Evolutionary conservation across 2,329 filamentous ascomycete species (phyloP).

Genomic region (Anthostomella pinea): DNA sequence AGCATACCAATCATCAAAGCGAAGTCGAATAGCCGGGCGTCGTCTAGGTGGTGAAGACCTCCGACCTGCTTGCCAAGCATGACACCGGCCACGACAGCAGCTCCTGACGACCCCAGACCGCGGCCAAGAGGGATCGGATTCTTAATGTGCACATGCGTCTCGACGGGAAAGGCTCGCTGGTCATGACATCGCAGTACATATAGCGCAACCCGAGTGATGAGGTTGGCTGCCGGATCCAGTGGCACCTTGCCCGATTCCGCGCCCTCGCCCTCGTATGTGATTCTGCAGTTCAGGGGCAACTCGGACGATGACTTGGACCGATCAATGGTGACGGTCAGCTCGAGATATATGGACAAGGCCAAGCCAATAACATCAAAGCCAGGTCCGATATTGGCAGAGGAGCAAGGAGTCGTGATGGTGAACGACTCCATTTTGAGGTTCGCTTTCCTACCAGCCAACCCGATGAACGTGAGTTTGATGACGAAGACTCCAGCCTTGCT

Average conservation of each 20-base stretch:
- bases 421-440: slow-evolving; percentile 54
- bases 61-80: slow-evolving; percentile 88
- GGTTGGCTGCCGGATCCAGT: slow-evolving; percentile 80
- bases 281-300: slow-evolving; percentile 75
- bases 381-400: slow-evolving; percentile 94
- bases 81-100: slow-evolving; percentile 94
- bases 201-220: slow-evolving; percentile 89
- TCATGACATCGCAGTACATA: slow-evolving; percentile 94
- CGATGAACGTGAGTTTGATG: neutral
- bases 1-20: slow-evolving; percentile 85
- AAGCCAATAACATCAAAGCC: slow-evolving; percentile 98
- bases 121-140: slow-evolving; percentile 93
- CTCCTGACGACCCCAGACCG: slow-evolving; percentile 91
- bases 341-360: slow-evolving; percentile 89
- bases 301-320: slow-evolving; percentile 51
- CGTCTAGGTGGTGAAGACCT: slow-evolving; percentile 67
- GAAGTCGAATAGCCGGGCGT: slow-evolving; percentile 87
- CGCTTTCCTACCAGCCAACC: neutral
- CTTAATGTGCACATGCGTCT: slow-evolving; percentile 90
- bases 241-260: slow-evolving; percentile 70
- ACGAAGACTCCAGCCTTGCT: no score
- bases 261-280: slow-evolving; percentile 87
- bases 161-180: slow-evolving; percentile 75
- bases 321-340: slow-evolving; percentile 78
- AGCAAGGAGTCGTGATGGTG: slow-evolving; percentile 80